phyloP scores from a whole-genome alignment of 805 yeast genomes.

The Saturnispora serradocipensis region DNA sequence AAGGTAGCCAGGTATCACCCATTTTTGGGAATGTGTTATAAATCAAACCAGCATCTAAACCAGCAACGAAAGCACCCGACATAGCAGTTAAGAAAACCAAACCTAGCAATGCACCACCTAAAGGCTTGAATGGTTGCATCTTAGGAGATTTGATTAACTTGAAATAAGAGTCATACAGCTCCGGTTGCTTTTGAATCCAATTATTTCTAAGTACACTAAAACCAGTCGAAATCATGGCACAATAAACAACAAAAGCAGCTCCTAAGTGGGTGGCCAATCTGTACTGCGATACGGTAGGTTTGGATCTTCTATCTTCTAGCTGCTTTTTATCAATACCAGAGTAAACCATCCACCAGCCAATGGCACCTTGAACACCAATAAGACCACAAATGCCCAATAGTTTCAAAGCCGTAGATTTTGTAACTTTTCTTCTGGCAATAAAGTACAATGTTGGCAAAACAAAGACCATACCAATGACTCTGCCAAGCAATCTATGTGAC shows the following conservation, averaged over 20 bases:
- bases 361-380: conserved; percentile 87
- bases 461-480: conserved; percentile 78
- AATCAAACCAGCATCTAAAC: conserved; percentile 93
- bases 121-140: conserved; percentile 45
- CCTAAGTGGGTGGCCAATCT: conserved; percentile 90
- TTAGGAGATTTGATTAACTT: conserved; percentile 53
- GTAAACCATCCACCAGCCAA: conserved; percentile 99
- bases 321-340: conserved; percentile 83
- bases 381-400: conserved; percentile 65
- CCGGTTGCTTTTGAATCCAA: conserved; percentile 59
- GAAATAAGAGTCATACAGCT: conserved; percentile 42
- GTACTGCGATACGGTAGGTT: conserved; percentile 97
- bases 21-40: conserved; percentile 94
- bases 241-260: conserved; percentile 80
- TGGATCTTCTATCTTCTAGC: conserved; percentile 69
- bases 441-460: conserved; percentile 82
- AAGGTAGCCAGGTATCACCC: conserved; percentile 81
- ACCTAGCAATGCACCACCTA: conserved; percentile 48
- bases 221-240: conserved; percentile 88
- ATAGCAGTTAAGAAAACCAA: conserved; percentile 83
- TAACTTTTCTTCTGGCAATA: conserved; percentile 54
- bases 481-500: conserved; percentile 90
- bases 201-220: conserved; percentile 71
- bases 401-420: conserved; percentile 56
- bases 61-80: conserved; percentile 98